Conservation (phyloP, 23 red algal species). For the Chondrus crispus region DNA sequence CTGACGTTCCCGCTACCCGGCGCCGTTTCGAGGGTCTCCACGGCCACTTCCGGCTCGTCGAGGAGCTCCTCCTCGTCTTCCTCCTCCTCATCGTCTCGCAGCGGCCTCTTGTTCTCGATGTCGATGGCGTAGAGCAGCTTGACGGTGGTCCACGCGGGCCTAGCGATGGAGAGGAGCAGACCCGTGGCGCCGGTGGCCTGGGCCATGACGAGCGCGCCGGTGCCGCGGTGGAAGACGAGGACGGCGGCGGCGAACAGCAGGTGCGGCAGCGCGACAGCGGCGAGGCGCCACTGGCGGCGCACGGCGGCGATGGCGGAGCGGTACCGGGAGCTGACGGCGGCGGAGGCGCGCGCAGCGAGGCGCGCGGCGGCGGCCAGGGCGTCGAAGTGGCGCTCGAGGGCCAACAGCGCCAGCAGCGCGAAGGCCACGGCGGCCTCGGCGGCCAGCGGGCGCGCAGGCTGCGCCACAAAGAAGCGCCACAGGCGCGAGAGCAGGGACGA, state of each 20-base stretch:
- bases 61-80: not conserved
- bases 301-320: not conserved
- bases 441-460: constrained; percentile 18
- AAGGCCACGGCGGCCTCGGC: constrained; percentile 15
- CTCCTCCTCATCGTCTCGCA: no score
- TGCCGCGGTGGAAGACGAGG: not conserved
- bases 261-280: constrained; percentile 24
- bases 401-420: not conserved
- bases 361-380: not conserved
- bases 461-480: not conserved
- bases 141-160: constrained; percentile 15
- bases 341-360: not conserved
- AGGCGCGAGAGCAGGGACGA: not conserved
- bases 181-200: not conserved
- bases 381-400: constrained; percentile 33
- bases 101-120: not conserved
- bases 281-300: constrained; percentile 16
- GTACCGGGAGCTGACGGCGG: not conserved
- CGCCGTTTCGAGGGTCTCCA: not conserved
- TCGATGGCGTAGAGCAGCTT: constrained; percentile 37
- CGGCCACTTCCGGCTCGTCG: not conserved
- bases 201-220: not conserved
- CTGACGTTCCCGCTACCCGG: not conserved
- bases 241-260: constrained; percentile 14
- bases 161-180: constrained; percentile 12